Conservation (phyloP, 192 early-diverging fungal species). For the Kickxella alabastrina region DNA sequence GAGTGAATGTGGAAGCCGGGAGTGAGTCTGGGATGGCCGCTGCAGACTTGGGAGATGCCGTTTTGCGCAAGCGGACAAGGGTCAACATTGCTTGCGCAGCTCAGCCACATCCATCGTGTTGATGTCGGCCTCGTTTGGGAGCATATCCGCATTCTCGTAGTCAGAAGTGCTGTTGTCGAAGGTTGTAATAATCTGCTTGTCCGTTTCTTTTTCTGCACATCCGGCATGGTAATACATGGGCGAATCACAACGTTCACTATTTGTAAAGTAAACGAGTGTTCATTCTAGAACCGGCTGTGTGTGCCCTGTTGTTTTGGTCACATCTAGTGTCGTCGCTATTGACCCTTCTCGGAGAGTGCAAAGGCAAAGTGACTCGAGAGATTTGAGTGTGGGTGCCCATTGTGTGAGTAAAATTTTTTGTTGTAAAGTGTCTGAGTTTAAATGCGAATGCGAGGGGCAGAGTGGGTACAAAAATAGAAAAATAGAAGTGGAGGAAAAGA, state of each 20-base stretch:
- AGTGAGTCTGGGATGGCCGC: conserved; percentile 4
- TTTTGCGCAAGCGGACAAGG: conserved; percentile 22
- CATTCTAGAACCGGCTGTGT: neutral
- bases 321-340: neutral
- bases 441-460: too few relatives aligned
- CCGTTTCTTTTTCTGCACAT: conserved; percentile 15
- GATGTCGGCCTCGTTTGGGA: conserved; percentile 43
- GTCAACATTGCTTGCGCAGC: conserved; percentile 27
- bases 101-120: conserved; percentile 46
- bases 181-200: conserved; percentile 9
- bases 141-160: conserved; percentile 9
- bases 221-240: conserved; percentile 24
- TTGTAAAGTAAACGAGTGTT: conserved; percentile 2
- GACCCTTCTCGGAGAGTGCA: conserved; percentile 8
- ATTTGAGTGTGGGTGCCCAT: conserved; percentile 26
- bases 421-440: too few relatives aligned
- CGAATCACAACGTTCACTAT: conserved; percentile 5
- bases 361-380: conserved; percentile 15
- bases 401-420: too few relatives aligned
- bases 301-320: conserved; percentile 2
- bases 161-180: neutral
- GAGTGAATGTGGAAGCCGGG: conserved; percentile 4
- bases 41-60: conserved; percentile 6
- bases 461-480: too few relatives aligned
- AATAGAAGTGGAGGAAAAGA: neutral